These are phyloP conservation scores for Castanopsis chinensis DNA, from an alignment of 306 rosid species.

Conservation along the genomic window DNA sequence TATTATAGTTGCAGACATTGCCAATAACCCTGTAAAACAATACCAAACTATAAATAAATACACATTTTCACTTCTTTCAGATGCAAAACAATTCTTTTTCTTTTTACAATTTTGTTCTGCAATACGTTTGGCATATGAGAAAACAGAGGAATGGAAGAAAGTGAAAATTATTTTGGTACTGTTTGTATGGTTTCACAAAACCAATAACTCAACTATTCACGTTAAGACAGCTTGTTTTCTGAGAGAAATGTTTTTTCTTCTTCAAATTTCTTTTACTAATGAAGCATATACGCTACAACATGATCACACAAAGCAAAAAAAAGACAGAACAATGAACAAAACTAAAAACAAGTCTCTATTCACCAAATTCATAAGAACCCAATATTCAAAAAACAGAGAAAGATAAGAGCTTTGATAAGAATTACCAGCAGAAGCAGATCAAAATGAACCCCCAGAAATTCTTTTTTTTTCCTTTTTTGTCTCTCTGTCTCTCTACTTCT, in stretches of 20 bases:
- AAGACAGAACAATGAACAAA: background rate
- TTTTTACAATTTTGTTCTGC: background rate
- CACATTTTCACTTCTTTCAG: background rate
- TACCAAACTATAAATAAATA: background rate
- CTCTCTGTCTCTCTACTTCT: constrained; percentile 32
- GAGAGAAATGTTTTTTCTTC: background rate
- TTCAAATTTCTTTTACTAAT: background rate
- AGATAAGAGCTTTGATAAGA: background rate
- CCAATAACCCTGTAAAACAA: constrained; percentile 49
- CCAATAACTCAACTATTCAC: background rate
- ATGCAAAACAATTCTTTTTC: background rate
- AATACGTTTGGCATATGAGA: background rate
- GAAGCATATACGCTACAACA: background rate
- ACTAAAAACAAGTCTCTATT: background rate
- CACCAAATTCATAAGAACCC: background rate
- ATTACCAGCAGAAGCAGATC: constrained; percentile 75
- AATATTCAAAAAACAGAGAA: background rate
- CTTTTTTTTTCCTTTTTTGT: constrained; percentile 4
- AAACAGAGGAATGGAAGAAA: background rate
- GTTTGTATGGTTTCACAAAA: background rate
- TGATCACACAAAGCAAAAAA: background rate
- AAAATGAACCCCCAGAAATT: constrained; percentile 19
- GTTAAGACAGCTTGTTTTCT: background rate
- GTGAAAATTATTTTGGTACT: background rate
- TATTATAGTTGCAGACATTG: constrained; percentile 66